These are phyloP conservation scores for Ramularia collo-cygni DNA, from an alignment of 2,329 filamentous ascomycete species.

Conservation along the genomic window DNA sequence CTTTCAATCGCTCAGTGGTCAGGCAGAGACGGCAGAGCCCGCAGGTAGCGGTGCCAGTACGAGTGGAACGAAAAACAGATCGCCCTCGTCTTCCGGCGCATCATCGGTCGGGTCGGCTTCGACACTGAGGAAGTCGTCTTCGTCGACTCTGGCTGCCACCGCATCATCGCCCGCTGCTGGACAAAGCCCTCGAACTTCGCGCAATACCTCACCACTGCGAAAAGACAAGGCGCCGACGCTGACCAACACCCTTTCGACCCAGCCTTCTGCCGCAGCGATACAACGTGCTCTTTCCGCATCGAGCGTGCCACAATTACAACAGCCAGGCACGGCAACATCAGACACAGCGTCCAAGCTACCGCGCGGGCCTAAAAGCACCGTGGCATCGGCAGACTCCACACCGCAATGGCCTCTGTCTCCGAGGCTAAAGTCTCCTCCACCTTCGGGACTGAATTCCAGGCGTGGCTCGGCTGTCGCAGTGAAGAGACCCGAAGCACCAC, in stretches of 20 bases:
- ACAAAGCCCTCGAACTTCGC: conserved; percentile 40
- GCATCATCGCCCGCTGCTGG: conserved; percentile 30
- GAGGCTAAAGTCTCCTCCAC: conserved; percentile 66
- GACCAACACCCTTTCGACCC: conserved; percentile 34
- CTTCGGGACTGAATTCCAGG: conserved; percentile 41
- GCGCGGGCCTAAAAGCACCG: conserved; percentile 52
- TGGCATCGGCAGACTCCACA: conserved; percentile 40
- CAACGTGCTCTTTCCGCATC: conserved; percentile 63
- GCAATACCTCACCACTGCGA: conserved; percentile 42
- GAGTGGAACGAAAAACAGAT: conserved; percentile 9
- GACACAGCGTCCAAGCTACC: conserved; percentile 58
- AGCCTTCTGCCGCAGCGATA: conserved; percentile 55
- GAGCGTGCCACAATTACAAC: conserved; percentile 58
- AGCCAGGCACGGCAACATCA: conserved; percentile 41
- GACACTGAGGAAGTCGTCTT: conserved; percentile 24
- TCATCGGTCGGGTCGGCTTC: conserved; percentile 10
- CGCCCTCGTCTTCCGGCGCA: conserved; percentile 4
- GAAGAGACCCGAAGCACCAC: conserved; percentile 35
- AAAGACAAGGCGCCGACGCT: conserved; percentile 37
- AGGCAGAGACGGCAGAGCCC: conserved; percentile 33
- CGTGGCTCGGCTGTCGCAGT: conserved; percentile 32
- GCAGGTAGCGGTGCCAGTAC: conserved; percentile 11
- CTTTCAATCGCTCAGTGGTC: conserved; percentile 34
- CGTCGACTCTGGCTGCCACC: conserved; percentile 22
- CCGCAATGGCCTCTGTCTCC: conserved; percentile 73